Percentiles rank a stretch among this genome's conserved stretches.
phyloP scores from a whole-genome alignment of 352 stramenopile species.

The Pythium coloratum region DNA sequence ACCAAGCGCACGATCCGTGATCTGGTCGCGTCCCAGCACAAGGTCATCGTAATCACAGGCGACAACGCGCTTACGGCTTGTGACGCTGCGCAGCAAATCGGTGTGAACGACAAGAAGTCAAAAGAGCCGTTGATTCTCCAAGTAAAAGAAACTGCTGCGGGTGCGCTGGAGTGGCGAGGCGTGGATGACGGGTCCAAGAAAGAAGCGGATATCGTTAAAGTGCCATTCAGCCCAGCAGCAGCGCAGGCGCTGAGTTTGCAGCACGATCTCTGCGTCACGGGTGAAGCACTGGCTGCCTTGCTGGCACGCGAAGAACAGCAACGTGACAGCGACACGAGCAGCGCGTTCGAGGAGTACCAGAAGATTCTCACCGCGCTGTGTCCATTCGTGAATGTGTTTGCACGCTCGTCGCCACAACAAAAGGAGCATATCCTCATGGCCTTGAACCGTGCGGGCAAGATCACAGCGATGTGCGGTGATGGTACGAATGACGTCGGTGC shows the following conservation, averaged over 20 bases:
- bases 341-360: conserved; percentile 34
- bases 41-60: conserved; percentile 94
- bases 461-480: conserved; percentile 95
- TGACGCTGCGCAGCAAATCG: conserved; percentile 90
- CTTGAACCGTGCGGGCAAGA: conserved; percentile 85
- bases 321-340: conserved; percentile 24
- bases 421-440: conserved; percentile 92
- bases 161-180: conserved; percentile 29
- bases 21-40: conserved; percentile 74
- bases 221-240: conserved; percentile 23
- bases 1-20: conserved; percentile 84
- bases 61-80: conserved; percentile 93
- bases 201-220: conserved; percentile 8
- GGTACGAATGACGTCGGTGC: conserved; percentile 95
- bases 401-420: conserved; percentile 89
- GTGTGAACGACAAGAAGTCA: conserved; percentile 45
- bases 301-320: conserved; percentile 13
- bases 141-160: background rate
- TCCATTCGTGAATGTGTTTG: conserved; percentile 82
- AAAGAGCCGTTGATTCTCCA: conserved; percentile 30
- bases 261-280: conserved; percentile 44
- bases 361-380: conserved; percentile 28
- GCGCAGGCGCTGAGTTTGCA: conserved; percentile 18
- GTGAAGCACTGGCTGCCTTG: conserved; percentile 33
- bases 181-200: conserved; percentile 29